Evolutionary conservation across 148 eudicot genomes (phyloP), one percentile per base, ranked within the genome.

Genomic region (Fallopia convolvulus): DNA sequence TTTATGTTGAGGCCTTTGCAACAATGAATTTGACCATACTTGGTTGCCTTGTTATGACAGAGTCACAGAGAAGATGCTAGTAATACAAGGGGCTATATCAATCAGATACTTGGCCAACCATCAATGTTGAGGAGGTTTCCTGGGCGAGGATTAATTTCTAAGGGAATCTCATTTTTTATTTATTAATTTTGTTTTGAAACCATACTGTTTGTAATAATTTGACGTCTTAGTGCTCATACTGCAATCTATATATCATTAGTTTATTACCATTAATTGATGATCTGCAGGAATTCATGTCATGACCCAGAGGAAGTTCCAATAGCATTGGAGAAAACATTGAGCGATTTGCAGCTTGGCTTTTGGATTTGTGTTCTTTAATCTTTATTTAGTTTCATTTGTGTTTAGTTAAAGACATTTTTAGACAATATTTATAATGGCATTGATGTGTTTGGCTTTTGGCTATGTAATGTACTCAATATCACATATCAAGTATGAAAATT

Each of bases 21-120:
- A 30, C 70, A 30, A 63, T 63, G 70, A 63, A 63, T 63, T 63
- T 63, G n/a, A 63, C 70, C 41, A 63, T 32, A 3, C 44, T 53
- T 52, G 33, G 21, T 56, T 48, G 48, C 6, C 15, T 36, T 80
- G 41, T 50, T 39, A 46, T 78, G n/a, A n/a, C n/a, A n/a, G n/a
- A n/a, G n/a, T n/a, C n/a, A 65, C 90, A 92, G 99, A 89, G 99
- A 91, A 89, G 99, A 97, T 46, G 88, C 99, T 41, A 89, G 91
- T 85, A 97, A 92, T 72, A 85, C 81, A 15, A 92, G 99, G 99
- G 97, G 99, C 40, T 92, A 95, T 80, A 75, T 95, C 76, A 95
- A 95, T 79, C 88, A 94, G 58, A 91, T 92, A 78, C 90, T 95
- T 17, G 99, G 99, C 74, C 97, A 95, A 80, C 99, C 99, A 77